phyloP scores from a whole-genome alignment of 2,329 filamentous ascomycete species.

The Biscogniauxia marginata region DNA sequence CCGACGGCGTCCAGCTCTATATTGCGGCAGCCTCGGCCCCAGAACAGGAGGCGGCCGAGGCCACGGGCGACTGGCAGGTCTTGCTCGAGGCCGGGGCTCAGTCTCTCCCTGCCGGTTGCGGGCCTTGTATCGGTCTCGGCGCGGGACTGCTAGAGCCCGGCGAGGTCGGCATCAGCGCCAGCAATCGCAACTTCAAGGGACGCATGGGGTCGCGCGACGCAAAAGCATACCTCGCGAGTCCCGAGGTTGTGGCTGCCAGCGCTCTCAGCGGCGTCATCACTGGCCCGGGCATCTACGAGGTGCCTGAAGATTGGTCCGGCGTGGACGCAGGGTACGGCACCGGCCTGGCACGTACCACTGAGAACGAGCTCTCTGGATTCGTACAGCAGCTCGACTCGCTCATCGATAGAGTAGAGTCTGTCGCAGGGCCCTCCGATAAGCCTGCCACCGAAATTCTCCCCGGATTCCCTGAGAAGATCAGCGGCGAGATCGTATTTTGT shows the following conservation, averaged over 20 bases:
- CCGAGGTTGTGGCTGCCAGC: conserved; percentile 89
- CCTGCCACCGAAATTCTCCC: conserved; percentile 69
- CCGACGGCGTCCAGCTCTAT: conserved; percentile 78
- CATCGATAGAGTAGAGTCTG: conserved; percentile 7
- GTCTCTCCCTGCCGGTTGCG: conserved; percentile 71
- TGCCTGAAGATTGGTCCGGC: conserved; percentile 61
- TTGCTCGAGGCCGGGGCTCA: conserved; percentile 78
- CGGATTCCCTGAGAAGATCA: conserved; percentile 80
- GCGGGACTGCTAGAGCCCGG: conserved; percentile 76
- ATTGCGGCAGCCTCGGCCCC: conserved; percentile 80
- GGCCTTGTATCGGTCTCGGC: conserved; percentile 80
- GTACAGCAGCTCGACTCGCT: conserved; percentile 27
- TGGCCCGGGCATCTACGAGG: conserved; percentile 76
- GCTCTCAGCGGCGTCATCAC: conserved; percentile 71
- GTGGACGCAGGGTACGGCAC: conserved; percentile 37
- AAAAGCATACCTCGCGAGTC: conserved; percentile 82
- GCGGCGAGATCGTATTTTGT: conserved; percentile 69
- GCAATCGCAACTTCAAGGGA: conserved; percentile 89
- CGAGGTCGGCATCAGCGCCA: conserved; percentile 82
- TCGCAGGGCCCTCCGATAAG: conserved; percentile 54
- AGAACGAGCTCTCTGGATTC: too few relatives aligned
- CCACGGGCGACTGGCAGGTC: conserved; percentile 80
- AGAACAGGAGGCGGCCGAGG: conserved; percentile 77
- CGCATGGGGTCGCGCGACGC: conserved; percentile 79
- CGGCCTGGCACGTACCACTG: conserved; percentile 64